Conservation (phyloP, 73 alveolate species). For the Symbiodinium natans region DNA sequence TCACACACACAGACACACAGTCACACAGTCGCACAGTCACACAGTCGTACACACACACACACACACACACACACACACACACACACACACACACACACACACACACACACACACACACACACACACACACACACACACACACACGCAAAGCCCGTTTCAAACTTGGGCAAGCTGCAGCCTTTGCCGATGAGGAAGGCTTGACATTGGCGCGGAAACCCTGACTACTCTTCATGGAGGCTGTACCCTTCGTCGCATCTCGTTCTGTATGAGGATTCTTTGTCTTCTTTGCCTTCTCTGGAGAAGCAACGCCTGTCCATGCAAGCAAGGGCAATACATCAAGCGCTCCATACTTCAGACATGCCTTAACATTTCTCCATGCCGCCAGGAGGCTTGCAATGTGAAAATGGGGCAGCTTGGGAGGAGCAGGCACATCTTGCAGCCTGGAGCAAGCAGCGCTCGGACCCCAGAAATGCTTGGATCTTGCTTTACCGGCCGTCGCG, state of each 20-base stretch:
- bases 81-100: background rate
- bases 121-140: background rate
- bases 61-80: background rate
- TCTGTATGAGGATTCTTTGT: background rate
- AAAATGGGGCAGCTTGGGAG: background rate
- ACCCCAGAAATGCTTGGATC: no score
- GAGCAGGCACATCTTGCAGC: background rate
- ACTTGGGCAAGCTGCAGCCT: background rate
- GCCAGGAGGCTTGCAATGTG: background rate
- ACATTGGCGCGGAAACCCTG: background rate
- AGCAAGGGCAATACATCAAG: no score
- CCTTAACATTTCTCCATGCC: background rate
- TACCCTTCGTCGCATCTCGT: background rate
- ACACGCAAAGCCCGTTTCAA: background rate
- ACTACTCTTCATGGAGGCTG: background rate
- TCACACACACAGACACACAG: background rate
- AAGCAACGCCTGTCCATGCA: background rate
- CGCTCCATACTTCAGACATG: no score
- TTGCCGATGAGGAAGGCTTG: background rate
- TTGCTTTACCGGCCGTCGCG: no score
- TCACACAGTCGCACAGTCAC: background rate
- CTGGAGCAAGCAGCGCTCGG: no score
- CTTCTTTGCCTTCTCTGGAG: slow-evolving; percentile 6
- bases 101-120: background rate
- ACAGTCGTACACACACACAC: background rate